Evolutionary conservation across 208 protist species (phyloP).

Genomic region (Trypanosoma theileri): DNA sequence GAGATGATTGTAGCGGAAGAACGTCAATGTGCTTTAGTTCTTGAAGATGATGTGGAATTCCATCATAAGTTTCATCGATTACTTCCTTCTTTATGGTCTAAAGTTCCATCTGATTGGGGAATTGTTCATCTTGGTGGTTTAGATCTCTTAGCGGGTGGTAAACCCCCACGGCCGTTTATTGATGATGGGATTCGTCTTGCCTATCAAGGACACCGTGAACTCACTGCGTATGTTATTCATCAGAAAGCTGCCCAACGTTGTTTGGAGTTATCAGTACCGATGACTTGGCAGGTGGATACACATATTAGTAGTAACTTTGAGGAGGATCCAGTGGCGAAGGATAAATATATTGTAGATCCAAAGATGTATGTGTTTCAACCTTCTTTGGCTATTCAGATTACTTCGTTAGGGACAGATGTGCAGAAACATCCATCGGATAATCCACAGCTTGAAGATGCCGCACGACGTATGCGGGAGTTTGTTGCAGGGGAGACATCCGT

Average conservation of each 20-base stretch:
- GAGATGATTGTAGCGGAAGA: conserved; percentile 51
- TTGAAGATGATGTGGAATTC: conserved; percentile 92
- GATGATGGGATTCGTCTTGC: conserved; percentile 76
- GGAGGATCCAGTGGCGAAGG: conserved; percentile 55
- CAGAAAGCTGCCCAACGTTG: conserved; percentile 66
- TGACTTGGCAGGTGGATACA: conserved; percentile 93
- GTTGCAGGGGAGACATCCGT: conserved; percentile 84
- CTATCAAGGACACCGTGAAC: conserved; percentile 87
- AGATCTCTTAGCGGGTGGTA: conserved; percentile 73
- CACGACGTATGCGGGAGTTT: conserved; percentile 89
- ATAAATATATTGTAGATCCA: conserved; percentile 87
- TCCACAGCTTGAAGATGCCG: conserved; percentile 78
- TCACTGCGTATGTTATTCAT: conserved; percentile 88
- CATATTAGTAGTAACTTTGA: conserved; percentile 74
- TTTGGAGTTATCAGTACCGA: conserved; percentile 71
- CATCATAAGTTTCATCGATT: conserved; percentile 67
- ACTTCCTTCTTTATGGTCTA: conserved; percentile 50
- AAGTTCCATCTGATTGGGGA: conserved; percentile 83
- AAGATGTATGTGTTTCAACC: conserved; percentile 90
- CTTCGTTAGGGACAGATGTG: conserved; percentile 85
- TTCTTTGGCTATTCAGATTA: conserved; percentile 86
- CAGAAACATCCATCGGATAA: conserved; percentile 78
- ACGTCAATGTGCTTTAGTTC: conserved; percentile 57
- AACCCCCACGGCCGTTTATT: conserved; percentile 83
- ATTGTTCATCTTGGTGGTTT: conserved; percentile 89